A percentile compares a stretch with the other conserved stretches of the same genome.
Evolutionary conservation across 2,329 filamentous ascomycete species (phyloP).

Genomic region (Chaetomiaceae sp.): DNA sequence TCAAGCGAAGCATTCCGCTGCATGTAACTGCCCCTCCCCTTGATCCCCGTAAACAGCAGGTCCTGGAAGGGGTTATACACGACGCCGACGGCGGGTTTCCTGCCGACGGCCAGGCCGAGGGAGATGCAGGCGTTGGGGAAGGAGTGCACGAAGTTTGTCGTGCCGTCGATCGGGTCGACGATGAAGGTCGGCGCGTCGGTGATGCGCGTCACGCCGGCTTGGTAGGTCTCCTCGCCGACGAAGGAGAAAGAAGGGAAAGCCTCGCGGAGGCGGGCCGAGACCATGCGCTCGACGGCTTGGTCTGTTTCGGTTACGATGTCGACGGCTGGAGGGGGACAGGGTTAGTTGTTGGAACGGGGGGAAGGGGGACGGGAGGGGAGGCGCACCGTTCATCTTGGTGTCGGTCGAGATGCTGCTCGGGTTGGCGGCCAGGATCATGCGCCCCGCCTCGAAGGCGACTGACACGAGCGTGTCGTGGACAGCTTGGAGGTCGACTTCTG

Average conservation of each 20-base stretch:
- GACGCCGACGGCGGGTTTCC: constrained; percentile 62
- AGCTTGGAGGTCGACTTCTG: constrained; percentile 54
- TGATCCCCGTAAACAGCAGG: constrained; percentile 64
- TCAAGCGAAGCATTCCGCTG: constrained; percentile 41
- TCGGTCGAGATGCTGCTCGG: constrained; percentile 53
- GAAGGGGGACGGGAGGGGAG: constrained; percentile 12
- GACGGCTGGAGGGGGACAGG: constrained; percentile 43
- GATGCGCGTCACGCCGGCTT: constrained; percentile 57
- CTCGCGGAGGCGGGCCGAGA: constrained; percentile 47
- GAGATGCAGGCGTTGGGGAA: constrained; percentile 74
- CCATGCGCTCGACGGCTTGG: constrained; percentile 60
- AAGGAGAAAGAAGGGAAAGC: constrained; percentile 57
- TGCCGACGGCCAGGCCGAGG: constrained; percentile 63
- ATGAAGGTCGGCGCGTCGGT: constrained; percentile 69
- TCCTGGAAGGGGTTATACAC: constrained; percentile 76
- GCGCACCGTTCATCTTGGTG: constrained; percentile 62
- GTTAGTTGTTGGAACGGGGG: neutral
- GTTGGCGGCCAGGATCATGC: constrained; percentile 59
- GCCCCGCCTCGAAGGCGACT: constrained; percentile 60
- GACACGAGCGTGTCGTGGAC: constrained; percentile 58
- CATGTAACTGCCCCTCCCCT: constrained; percentile 62
- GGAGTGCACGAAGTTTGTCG: constrained; percentile 74
- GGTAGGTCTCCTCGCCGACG: constrained; percentile 74
- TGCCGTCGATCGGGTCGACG: constrained; percentile 79
- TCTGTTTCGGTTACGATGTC: constrained; percentile 67